A percentile compares a stretch with the other conserved stretches of the same genome.
These are phyloP conservation scores for Ceriops decandra DNA, from an alignment of 345 rosid genomes.

Conservation along the genomic window DNA sequence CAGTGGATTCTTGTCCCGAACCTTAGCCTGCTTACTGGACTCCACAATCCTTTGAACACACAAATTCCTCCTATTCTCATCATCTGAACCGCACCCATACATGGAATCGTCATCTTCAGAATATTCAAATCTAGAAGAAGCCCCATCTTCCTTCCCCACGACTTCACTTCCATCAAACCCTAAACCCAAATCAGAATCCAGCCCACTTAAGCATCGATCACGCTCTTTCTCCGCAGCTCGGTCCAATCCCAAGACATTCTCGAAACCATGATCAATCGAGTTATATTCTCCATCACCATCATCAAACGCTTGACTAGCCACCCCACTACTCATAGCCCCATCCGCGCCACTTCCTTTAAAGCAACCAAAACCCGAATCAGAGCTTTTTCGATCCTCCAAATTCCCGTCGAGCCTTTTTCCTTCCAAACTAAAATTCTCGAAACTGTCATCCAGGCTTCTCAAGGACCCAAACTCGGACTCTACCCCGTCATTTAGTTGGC, in stretches of 20 bases:
- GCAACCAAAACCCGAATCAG: conserved; percentile 23
- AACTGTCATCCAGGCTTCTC: conserved; percentile 45
- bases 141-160: conserved; percentile 36
- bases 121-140: conserved; percentile 37
- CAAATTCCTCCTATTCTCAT: conserved; percentile 32
- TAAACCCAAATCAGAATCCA: conserved; percentile 22
- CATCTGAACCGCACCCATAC: conserved; percentile 48
- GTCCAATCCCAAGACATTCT: conserved; percentile 16
- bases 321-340: conserved; percentile 9
- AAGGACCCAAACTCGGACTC: conserved; percentile 66
- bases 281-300: conserved; percentile 15
- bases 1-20: conserved; percentile 51
- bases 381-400: conserved; percentile 24
- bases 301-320: neutral
- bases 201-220: conserved; percentile 18
- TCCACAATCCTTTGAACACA: conserved; percentile 27
- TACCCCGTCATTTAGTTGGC: conserved; percentile 47
- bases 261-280: conserved; percentile 5
- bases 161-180: conserved; percentile 18
- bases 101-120: conserved; percentile 63
- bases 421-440: conserved; percentile 65
- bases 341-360: neutral
- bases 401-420: conserved; percentile 24
- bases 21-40: conserved; percentile 20
- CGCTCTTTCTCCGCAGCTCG: conserved; percentile 6